These are phyloP conservation scores for Lodderomyces jiufengensis DNA, from an alignment of 1,139 yeast species.

Conservation along the genomic window DNA sequence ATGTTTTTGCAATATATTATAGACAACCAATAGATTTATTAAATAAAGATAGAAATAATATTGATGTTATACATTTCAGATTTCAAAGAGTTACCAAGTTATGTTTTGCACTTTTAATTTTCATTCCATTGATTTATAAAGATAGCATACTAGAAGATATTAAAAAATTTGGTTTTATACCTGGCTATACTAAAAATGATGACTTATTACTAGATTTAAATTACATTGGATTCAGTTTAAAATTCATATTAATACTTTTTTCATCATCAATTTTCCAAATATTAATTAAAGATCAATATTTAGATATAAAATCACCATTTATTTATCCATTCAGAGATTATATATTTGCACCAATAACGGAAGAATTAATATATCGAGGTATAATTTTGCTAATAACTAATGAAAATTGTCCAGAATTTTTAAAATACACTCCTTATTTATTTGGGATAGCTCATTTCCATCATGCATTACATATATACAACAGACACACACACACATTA, in stretches of 20 bases:
- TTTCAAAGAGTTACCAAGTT: slow-evolving; percentile 32
- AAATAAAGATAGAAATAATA: slow-evolving; percentile 44
- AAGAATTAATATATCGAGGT: slow-evolving; percentile 78
- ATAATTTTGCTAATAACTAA: slow-evolving; percentile 34
- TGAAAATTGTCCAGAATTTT: slow-evolving; percentile 5
- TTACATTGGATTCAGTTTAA: slow-evolving; percentile 22
- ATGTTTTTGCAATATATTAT: slow-evolving; percentile 38
- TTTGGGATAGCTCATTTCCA: slow-evolving; percentile 94
- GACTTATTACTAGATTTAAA: slow-evolving; percentile 21
- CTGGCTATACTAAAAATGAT: slow-evolving; percentile 22
- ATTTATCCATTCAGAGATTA: slow-evolving; percentile 48
- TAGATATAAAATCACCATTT: slow-evolving; percentile 1
- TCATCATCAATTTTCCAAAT: slow-evolving; percentile 57
- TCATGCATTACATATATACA: slow-evolving; percentile 63
- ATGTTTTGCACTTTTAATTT: slow-evolving; percentile 25
- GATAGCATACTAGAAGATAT: slow-evolving; percentile 8
- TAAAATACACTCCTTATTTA: slow-evolving; percentile 55
- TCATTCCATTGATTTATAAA: slow-evolving; percentile 21
- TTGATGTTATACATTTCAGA: slow-evolving; percentile 35
- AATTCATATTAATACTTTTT: slow-evolving; percentile 44
- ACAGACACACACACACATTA: slow-evolving; percentile 19
- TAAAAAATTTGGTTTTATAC: slow-evolving; percentile 24
- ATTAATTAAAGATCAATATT: slow-evolving; percentile 10
- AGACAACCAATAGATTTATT: slow-evolving; percentile 22
- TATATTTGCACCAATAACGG: slow-evolving; percentile 81